phyloP scores from a whole-genome alignment of 148 eudicot genomes.

The Chenopodium album region DNA sequence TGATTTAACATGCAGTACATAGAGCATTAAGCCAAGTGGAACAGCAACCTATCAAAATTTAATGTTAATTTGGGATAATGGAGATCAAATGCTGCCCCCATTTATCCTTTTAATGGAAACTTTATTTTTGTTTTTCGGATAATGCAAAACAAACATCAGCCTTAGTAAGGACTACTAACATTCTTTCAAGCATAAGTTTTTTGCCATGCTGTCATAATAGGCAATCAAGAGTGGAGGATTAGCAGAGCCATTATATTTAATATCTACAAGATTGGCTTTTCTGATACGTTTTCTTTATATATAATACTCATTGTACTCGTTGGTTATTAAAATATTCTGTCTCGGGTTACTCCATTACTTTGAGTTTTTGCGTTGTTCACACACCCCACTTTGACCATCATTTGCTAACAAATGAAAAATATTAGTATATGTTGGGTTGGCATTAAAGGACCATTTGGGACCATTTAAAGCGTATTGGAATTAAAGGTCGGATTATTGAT shows the following conservation, averaged over 20 bases:
- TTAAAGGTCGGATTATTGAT: no score
- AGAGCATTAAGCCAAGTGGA: conserved; percentile 21
- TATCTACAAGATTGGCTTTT: not conserved
- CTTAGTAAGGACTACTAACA: conserved; percentile 10
- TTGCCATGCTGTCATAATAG: not conserved
- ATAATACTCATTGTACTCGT: not conserved
- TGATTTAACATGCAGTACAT: conserved; percentile 9
- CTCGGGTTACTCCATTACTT: no score
- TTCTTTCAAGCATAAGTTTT: conserved; percentile 11
- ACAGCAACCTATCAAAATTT: conserved; percentile 16
- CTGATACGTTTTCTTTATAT: not conserved
- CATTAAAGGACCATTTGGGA: no score
- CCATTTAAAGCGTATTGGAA: no score
- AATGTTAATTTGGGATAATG: conserved; percentile 12
- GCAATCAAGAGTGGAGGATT: not conserved
- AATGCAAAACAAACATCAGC: conserved; percentile 19
- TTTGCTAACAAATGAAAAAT: no score
- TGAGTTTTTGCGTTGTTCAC: no score
- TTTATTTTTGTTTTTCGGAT: not conserved
- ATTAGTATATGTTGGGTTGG: no score
- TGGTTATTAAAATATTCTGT: not conserved
- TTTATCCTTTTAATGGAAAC: not conserved
- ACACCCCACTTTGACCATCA: no score
- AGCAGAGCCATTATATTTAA: not conserved
- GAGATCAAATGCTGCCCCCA: conserved; percentile 25